Evolutionary conservation across 164 flowering plant species (phyloP).

Genomic region (Cinnamomum micranthum): DNA sequence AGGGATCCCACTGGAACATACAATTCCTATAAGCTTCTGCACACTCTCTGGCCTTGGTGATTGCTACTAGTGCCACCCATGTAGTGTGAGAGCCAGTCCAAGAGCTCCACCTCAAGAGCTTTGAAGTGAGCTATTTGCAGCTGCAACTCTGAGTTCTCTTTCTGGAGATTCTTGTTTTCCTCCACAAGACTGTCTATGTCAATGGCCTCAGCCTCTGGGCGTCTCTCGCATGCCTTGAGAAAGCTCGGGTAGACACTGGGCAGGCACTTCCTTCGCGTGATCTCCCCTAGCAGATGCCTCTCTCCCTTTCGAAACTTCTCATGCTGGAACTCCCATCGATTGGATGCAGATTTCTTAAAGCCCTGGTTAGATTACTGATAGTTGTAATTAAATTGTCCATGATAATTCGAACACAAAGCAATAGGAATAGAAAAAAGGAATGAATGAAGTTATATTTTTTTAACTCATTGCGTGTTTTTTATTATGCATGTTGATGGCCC

Average conservation of each 20-base stretch:
- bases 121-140: conserved; percentile 43
- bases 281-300: conserved; percentile 39
- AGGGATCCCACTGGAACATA: too few relatives aligned
- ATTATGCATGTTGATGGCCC: too few relatives aligned
- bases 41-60: too few relatives aligned
- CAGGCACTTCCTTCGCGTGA: conserved; percentile 42
- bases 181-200: conserved; percentile 21
- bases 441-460: too few relatives aligned
- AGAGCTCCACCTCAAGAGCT: conserved; percentile 37
- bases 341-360: conserved; percentile 50
- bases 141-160: conserved; percentile 35
- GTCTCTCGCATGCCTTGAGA: conserved; percentile 28
- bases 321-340: conserved; percentile 59
- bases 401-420: too few relatives aligned
- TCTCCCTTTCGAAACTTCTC: conserved; percentile 50
- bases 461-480: too few relatives aligned
- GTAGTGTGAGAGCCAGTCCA: conserved; percentile 29
- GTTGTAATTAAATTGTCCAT: too few relatives aligned
- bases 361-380: conserved; percentile 30
- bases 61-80: conserved; percentile 16
- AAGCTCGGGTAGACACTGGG: conserved; percentile 46
- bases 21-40: too few relatives aligned
- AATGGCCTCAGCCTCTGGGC: background rate
- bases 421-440: too few relatives aligned
- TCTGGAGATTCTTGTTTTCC: conserved; percentile 44